Base-by-base conservation (phyloP, 2,329 filamentous ascomycete species). In the Diaporthe australafricana region DNA sequence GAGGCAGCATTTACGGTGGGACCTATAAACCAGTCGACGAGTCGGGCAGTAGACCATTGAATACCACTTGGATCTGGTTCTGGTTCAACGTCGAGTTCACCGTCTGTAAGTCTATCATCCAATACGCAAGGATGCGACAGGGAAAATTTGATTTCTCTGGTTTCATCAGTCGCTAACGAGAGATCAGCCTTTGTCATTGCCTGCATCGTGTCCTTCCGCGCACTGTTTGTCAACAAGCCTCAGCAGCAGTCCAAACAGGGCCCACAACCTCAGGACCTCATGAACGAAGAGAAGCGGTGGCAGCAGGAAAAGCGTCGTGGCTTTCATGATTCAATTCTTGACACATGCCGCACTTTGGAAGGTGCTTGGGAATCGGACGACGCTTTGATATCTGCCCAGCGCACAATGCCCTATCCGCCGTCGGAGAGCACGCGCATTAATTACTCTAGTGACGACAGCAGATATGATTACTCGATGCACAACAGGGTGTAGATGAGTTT, bases 151-250 rank as follows among this genome's bases (percentile, higher is more conserved):
- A 30, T 17, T 52, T 12, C 0, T 16, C 30, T 20, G 16, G 14
- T 5, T 22, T 14, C 5, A 55, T 38, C 14, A 5, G 2, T 2
- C 5, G 17, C 20, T 57, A 17, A 57, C 53, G 25, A 14, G 12
- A 27, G 47, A 35, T 6, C 27, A 71, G 75, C 75, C n/a, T 75
- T 72, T 35, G 32, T 75, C 5, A 65, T 76, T 22, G 75, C 75
- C 40, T 76, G 75, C 50, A 52, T 75, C 32, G 71, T 76, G 20
- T 76, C 75, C 2, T 76, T 76, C 68, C 75, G 74, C 22, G 66
- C 70, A 14, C 74, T 76, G 1, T 76, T 74, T n/a, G 72, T 75
- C 20, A 70, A 74, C 16, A 52, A 53, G 68, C 32, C 5, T 5
- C 32, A 63, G 38, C 30, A 70, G 8, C 27, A 55, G 27, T 14